Percentiles rank a stretch among this genome's conserved stretches.
Evolutionary conservation across 495 filamentous ascomycete species (phyloP).

Genomic region (Parmelia sp.): DNA sequence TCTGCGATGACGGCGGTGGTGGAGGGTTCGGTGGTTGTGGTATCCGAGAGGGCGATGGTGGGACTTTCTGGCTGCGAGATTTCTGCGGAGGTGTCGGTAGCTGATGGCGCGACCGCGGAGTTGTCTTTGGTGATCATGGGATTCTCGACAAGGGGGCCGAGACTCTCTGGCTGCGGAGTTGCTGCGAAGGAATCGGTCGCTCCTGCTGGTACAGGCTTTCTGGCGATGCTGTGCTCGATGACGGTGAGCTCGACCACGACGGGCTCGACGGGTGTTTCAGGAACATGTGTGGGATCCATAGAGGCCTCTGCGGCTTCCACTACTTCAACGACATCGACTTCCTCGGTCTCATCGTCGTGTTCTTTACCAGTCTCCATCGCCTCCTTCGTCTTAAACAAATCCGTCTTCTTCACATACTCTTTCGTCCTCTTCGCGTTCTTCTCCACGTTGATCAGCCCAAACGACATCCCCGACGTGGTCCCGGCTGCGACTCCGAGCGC

Average conservation of each 20-base stretch:
- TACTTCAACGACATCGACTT: slow-evolving; percentile 6
- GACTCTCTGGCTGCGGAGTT: background rate
- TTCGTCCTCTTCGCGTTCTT: background rate
- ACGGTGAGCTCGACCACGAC: background rate
- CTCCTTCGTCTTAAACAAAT: slow-evolving; percentile 4
- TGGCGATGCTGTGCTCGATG: background rate
- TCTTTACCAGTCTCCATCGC: background rate
- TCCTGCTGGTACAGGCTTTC: background rate
- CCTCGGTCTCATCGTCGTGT: slow-evolving; percentile 18
- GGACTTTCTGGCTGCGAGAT: too few species aligned
- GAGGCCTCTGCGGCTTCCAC: background rate
- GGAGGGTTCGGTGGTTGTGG: too few species aligned
- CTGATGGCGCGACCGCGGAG: background rate
- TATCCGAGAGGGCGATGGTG: too few species aligned
- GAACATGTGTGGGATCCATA: background rate
- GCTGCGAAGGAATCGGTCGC: background rate
- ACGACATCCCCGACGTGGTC: background rate
- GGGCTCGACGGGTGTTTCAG: background rate
- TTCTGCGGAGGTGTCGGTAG: too few species aligned
- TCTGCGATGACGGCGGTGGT: too few species aligned
- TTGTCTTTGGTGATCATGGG: background rate
- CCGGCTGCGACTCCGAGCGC: background rate
- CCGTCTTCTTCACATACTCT: slow-evolving; percentile 2
- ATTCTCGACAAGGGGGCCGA: background rate
- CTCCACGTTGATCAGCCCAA: background rate